Evolutionary conservation across 371 early-diverging fungal genomes (phyloP).

Genomic region (Caulochytrium protostelioides): DNA sequence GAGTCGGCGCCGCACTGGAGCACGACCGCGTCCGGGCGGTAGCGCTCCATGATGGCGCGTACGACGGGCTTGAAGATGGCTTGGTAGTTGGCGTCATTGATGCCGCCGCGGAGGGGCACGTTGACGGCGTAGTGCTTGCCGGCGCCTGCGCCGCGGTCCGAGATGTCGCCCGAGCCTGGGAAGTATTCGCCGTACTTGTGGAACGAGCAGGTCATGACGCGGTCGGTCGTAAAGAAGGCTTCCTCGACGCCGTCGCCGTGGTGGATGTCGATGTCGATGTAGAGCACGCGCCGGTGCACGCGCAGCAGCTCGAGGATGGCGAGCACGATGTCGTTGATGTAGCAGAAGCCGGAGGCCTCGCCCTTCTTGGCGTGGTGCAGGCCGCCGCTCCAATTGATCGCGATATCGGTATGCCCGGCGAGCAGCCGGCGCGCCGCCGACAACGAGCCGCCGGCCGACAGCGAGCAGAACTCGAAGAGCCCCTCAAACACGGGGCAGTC

Average conservation of each 20-base stretch:
- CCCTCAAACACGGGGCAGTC: conserved; percentile 97
- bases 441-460: conserved; percentile 68
- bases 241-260: conserved; percentile 95
- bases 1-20: conserved; percentile 94
- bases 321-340: conserved; percentile 85
- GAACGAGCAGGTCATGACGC: conserved; percentile 81
- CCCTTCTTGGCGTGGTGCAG: conserved; percentile 87
- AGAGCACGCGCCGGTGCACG: conserved; percentile 60
- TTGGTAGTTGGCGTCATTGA: conserved; percentile 64
- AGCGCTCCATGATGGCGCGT: conserved; percentile 49
- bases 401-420: conserved; percentile 52
- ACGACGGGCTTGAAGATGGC: conserved; percentile 68
- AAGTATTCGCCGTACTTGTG: conserved; percentile 90
- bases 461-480: conserved; percentile 83
- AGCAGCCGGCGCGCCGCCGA: conserved; percentile 63
- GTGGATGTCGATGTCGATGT: conserved; percentile 90
- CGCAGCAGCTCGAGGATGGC: conserved; percentile 68
- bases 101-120: conserved; percentile 76
- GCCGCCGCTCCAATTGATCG: conserved; percentile 90
- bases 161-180: conserved; percentile 36
- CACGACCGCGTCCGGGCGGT: conserved; percentile 63
- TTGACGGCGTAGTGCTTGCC: conserved; percentile 73
- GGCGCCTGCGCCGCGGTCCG: conserved; percentile 13
- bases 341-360: conserved; percentile 89
- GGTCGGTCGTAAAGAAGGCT: conserved; percentile 72